phyloP scores from a whole-genome alignment of 345 rosid genomes.

The Schrenkiella parvula region DNA sequence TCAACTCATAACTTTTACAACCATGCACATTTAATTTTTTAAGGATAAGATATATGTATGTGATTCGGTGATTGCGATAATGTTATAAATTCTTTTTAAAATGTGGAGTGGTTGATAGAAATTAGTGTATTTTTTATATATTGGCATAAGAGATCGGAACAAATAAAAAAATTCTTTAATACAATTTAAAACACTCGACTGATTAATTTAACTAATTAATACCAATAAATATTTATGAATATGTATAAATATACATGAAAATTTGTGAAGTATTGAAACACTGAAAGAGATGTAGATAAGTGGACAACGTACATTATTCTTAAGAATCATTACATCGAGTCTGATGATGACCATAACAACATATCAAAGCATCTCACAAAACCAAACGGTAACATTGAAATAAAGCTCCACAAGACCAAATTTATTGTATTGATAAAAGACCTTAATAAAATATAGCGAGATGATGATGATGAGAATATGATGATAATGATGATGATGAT shows the following conservation, averaged over 20 bases:
- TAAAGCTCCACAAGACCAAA: neutral
- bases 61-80: too few relatives aligned
- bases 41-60: too few relatives aligned
- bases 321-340: neutral
- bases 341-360: conserved; percentile 3
- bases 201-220: too few relatives aligned
- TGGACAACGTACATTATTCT: neutral
- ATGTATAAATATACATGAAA: too few relatives aligned
- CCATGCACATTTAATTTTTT: too few relatives aligned
- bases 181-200: too few relatives aligned
- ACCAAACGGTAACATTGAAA: neutral
- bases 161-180: too few relatives aligned
- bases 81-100: too few relatives aligned
- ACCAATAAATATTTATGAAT: neutral
- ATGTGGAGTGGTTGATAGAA: too few relatives aligned
- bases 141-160: too few relatives aligned
- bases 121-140: too few relatives aligned
- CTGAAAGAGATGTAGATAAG: neutral
- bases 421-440: neutral
- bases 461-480: neutral
- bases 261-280: neutral
- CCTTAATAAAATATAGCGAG: neutral
- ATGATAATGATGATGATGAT: neutral
- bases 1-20: too few relatives aligned
- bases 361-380: neutral